Conservation (phyloP, 2,329 filamentous ascomycete genomes). For the Colletotrichum tamarilloi region DNA sequence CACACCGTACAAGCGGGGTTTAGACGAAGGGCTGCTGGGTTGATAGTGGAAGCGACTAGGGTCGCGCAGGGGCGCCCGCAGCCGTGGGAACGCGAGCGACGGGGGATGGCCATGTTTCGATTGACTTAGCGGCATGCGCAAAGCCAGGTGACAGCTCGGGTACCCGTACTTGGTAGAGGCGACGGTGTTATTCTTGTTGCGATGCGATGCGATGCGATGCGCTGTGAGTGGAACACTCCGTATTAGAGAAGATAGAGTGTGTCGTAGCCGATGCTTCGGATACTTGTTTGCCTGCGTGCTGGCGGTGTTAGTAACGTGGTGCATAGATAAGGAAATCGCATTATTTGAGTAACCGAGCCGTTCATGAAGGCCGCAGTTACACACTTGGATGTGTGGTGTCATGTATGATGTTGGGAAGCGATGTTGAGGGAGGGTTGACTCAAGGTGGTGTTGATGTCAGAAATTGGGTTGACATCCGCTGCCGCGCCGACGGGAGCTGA, state of each 20-base stretch:
- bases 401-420: background rate
- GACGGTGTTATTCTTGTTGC: background rate
- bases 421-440: background rate
- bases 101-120: constrained; percentile 31
- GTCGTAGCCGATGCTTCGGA: background rate
- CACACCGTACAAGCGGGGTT: constrained; percentile 30
- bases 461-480: background rate
- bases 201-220: background rate
- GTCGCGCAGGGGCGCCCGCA: constrained; percentile 29
- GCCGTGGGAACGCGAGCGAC: constrained; percentile 19
- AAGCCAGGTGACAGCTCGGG: background rate
- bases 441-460: background rate
- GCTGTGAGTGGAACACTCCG: background rate
- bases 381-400: background rate
- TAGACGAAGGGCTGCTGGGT: constrained; percentile 28
- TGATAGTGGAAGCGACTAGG: constrained; percentile 17
- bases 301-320: background rate
- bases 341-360: background rate
- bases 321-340: background rate
- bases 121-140: background rate
- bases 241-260: background rate
- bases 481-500: background rate
- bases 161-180: background rate
- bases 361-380: background rate
- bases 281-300: background rate